A percentile compares a stretch with the other conserved stretches of the same genome.
These are phyloP conservation scores for Candida maris DNA, from an alignment of 805 yeast species.

Conservation along the genomic window DNA sequence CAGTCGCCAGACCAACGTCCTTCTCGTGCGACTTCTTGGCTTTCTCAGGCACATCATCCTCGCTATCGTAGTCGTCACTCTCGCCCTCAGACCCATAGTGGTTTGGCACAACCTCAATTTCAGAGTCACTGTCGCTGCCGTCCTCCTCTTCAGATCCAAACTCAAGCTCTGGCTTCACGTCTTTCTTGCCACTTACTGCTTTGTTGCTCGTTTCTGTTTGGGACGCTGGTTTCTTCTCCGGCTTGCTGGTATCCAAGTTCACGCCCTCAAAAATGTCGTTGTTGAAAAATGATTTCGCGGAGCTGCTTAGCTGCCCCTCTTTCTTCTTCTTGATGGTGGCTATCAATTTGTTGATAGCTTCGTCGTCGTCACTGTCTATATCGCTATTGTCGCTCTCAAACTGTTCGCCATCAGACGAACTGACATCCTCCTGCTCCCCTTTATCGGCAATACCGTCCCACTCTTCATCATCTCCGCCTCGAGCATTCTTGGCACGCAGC, in stretches of 20 bases:
- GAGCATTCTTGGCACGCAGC: constrained; percentile 61
- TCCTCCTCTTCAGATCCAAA: constrained; percentile 17
- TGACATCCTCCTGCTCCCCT: constrained; percentile 28
- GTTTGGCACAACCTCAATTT: constrained; percentile 46
- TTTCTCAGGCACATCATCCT: constrained; percentile 46
- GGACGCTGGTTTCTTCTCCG: constrained; percentile 4
- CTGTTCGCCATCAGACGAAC: constrained; percentile 41
- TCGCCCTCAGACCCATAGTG: constrained; percentile 35
- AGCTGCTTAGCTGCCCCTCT: constrained; percentile 41
- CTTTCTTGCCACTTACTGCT: constrained; percentile 18
- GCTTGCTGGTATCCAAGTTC: constrained; percentile 31
- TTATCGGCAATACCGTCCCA: constrained; percentile 70
- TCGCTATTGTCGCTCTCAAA: constrained; percentile 37
- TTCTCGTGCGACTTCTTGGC: constrained; percentile 47
- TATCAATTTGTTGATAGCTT: constrained; percentile 57
- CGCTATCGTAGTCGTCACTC: constrained; percentile 47
- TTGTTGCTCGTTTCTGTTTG: constrained; percentile 4
- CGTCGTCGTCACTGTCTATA: constrained; percentile 66
- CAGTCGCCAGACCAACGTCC: constrained; percentile 81
- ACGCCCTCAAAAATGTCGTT: constrained; percentile 53
- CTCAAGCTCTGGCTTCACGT: constrained; percentile 17
- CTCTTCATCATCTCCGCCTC: constrained; percentile 75
- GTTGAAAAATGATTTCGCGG: constrained; percentile 42
- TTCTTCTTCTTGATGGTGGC: constrained; percentile 47
- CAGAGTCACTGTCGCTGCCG: constrained; percentile 10